phyloP scores from a whole-genome alignment of 2,329 filamentous ascomycete genomes.

The Clathrospora elynae region DNA sequence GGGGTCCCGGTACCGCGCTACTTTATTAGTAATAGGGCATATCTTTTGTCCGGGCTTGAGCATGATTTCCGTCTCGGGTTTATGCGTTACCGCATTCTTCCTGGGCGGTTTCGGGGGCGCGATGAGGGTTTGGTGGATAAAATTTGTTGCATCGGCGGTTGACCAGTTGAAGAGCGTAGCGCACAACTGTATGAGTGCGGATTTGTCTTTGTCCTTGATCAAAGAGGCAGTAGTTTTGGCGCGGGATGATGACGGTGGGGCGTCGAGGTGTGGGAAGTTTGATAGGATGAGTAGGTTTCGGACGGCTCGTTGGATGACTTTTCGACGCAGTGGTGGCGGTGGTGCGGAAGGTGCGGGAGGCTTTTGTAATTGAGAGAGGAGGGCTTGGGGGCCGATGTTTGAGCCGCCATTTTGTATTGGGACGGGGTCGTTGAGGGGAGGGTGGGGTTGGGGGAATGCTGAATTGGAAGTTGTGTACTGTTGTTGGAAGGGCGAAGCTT shows the following conservation, averaged over 20 bases:
- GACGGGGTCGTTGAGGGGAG: slow-evolving; percentile 39
- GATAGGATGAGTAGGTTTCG: slow-evolving; percentile 64
- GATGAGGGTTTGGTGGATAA: slow-evolving; percentile 50
- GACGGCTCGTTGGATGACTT: slow-evolving; percentile 57
- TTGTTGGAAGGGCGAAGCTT: slow-evolving; percentile 22
- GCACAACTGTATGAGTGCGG: slow-evolving; percentile 63
- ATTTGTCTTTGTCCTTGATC: slow-evolving; percentile 44
- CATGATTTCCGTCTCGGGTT: slow-evolving; percentile 13
- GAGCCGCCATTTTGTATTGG: slow-evolving; percentile 14
- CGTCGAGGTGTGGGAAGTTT: slow-evolving; percentile 52
- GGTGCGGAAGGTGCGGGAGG: slow-evolving; percentile 17
- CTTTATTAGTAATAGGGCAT: slow-evolving; percentile 82
- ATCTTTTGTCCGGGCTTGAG: slow-evolving; percentile 40
- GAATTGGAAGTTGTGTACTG: slow-evolving; percentile 28
- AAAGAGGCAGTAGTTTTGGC: slow-evolving; percentile 56
- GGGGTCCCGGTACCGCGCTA: slow-evolving; percentile 83
- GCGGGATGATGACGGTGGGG: slow-evolving; percentile 43
- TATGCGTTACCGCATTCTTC: no score
- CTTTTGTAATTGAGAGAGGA: slow-evolving; percentile 32
- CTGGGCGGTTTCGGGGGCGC: slow-evolving; percentile 49
- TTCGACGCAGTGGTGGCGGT: slow-evolving; percentile 33
- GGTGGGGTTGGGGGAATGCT: slow-evolving; percentile 31
- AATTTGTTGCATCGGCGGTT: slow-evolving; percentile 33
- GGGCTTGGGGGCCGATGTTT: slow-evolving; percentile 25
- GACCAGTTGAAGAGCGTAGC: slow-evolving; percentile 47